Conservation (phyloP, 73 alveolate genomes). For the Paraurostyla sp. region DNA sequence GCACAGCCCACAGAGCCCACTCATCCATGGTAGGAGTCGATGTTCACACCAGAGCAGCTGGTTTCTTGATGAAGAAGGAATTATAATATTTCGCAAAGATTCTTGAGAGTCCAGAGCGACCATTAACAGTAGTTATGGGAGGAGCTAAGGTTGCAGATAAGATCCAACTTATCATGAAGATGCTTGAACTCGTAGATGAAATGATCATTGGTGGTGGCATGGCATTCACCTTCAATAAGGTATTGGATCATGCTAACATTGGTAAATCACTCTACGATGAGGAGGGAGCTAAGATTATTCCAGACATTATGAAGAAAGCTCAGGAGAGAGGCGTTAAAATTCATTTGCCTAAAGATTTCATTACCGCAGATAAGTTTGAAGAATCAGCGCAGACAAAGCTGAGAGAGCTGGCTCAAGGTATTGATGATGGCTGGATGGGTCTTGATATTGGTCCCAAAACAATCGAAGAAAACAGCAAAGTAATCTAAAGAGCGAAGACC, state of each 20-base stretch:
- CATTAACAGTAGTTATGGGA: slow-evolving; percentile 94
- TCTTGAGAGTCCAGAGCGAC: slow-evolving; percentile 93
- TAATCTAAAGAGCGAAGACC: slow-evolving; percentile 74
- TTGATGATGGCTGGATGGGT: slow-evolving; percentile 94
- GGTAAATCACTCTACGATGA: slow-evolving; percentile 95
- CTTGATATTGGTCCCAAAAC: slow-evolving; percentile 94
- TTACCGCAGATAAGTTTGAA: slow-evolving; percentile 89
- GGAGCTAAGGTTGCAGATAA: slow-evolving; percentile 98
- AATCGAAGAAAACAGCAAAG: slow-evolving; percentile 58
- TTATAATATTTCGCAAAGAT: slow-evolving; percentile 94
- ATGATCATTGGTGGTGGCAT: slow-evolving; percentile 98
- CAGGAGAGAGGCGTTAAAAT: slow-evolving; percentile 88
- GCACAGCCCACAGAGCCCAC: slow-evolving; percentile 98
- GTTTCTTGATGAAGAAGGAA: slow-evolving; percentile 94
- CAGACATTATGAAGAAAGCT: slow-evolving; percentile 84
- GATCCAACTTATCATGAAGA: slow-evolving; percentile 89
- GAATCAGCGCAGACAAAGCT: slow-evolving; percentile 63
- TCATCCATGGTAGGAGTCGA: slow-evolving; percentile 95
- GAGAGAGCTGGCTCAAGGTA: slow-evolving; percentile 56
- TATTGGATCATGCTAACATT: slow-evolving; percentile 78
- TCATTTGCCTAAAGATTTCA: slow-evolving; percentile 91
- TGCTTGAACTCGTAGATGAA: slow-evolving; percentile 91
- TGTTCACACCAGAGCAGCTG: slow-evolving; percentile 87
- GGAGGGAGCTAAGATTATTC: slow-evolving; percentile 93
- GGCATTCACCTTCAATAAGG: slow-evolving; percentile 96